Evolutionary conservation across 306 rosid genomes (phyloP).

Genomic region (Betula pendula): DNA sequence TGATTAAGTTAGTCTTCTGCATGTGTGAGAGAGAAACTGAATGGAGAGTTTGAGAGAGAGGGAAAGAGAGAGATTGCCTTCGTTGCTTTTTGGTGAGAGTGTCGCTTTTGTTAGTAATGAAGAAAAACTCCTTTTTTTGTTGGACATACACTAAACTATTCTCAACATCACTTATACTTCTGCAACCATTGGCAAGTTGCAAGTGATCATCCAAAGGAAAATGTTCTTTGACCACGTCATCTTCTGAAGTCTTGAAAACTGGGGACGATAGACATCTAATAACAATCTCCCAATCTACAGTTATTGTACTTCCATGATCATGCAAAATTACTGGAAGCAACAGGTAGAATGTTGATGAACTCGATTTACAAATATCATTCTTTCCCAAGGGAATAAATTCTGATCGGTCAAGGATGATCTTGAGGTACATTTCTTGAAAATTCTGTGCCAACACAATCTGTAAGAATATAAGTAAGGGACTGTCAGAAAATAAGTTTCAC

Average conservation of each 20-base stretch:
- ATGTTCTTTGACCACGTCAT: constrained; percentile 18
- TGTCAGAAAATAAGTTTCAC: constrained; percentile 18
- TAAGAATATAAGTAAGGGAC: constrained; percentile 8
- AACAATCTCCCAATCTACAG: constrained; percentile 75
- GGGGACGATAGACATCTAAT: constrained; percentile 78
- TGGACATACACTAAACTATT: constrained; percentile 79
- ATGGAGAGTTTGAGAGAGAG: too few species aligned
- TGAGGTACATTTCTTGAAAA: constrained; percentile 96
- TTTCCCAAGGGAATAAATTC: constrained; percentile 69
- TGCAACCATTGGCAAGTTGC: constrained; percentile 68
- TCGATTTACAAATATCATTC: constrained; percentile 29
- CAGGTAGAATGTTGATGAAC: constrained; percentile 67
- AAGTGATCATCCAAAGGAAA: constrained; percentile 32
- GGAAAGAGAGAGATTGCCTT: too few species aligned
- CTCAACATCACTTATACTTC: constrained; percentile 54
- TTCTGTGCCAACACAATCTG: constrained; percentile 76
- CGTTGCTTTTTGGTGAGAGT: too few species aligned
- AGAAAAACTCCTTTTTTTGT: constrained; percentile 52
- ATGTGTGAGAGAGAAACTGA: too few species aligned
- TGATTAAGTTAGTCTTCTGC: too few species aligned
- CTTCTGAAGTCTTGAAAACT: constrained; percentile 54
- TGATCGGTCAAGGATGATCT: constrained; percentile 74
- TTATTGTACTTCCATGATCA: constrained; percentile 35
- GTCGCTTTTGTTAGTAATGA: constrained; percentile 38
- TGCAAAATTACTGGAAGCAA: constrained; percentile 74